These are phyloP conservation scores for Flaveria brownii DNA, from an alignment of 129 eudicot species.

Conservation along the genomic window DNA sequence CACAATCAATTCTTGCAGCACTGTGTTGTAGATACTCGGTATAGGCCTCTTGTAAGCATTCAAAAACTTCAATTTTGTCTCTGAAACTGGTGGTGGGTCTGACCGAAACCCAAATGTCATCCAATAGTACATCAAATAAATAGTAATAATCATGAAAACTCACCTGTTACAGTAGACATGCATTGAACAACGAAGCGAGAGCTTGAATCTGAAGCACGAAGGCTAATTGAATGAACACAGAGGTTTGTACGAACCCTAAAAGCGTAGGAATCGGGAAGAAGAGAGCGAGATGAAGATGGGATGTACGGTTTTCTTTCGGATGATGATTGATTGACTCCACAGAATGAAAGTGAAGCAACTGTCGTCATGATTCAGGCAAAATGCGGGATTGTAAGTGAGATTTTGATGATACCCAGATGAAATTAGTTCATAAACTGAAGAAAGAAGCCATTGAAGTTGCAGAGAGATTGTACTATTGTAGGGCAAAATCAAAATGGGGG, in stretches of 20 bases:
- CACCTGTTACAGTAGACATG: conserved; percentile 65
- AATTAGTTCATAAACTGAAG: conserved; percentile 1
- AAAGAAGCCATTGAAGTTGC: neutral
- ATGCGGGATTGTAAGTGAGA: neutral
- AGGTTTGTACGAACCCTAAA: conserved; percentile 44
- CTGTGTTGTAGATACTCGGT: conserved; percentile 90
- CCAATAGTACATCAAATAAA: no score
- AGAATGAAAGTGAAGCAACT: conserved; percentile 58
- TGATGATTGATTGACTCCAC: conserved; percentile 49
- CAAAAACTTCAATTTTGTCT: conserved; percentile 76
- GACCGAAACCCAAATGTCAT: neutral
- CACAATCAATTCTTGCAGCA: conserved; percentile 82
- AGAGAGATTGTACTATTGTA: conserved; percentile 2
- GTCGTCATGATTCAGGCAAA: conserved; percentile 56
- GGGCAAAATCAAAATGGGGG: neutral
- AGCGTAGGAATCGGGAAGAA: conserved; percentile 36
- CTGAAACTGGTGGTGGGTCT: conserved; percentile 53
- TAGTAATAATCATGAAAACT: conserved; percentile 2
- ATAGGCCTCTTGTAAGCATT: conserved; percentile 84
- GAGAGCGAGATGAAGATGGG: conserved; percentile 23
- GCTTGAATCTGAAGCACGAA: conserved; percentile 33
- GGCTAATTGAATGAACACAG: conserved; percentile 30
- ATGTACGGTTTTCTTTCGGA: conserved; percentile 38
- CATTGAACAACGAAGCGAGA: conserved; percentile 61
- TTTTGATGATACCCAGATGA: neutral